These are phyloP conservation scores for Perkinsela sp. DNA, from an alignment of 208 protist species.

Conservation along the genomic window DNA sequence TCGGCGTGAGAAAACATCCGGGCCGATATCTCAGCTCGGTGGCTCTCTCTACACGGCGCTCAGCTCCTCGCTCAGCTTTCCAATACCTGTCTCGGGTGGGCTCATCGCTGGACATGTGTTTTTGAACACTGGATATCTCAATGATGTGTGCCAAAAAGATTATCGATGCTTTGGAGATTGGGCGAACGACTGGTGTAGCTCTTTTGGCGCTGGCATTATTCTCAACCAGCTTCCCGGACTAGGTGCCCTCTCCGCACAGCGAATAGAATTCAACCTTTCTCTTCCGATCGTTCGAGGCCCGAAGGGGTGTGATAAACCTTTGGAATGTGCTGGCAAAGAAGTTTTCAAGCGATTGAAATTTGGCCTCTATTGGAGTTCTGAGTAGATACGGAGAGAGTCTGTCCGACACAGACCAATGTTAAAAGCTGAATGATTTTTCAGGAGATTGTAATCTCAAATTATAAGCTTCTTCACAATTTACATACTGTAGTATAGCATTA, in stretches of 20 bases:
- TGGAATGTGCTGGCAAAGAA: not conserved
- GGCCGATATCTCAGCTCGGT: not conserved
- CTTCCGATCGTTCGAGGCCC: not conserved
- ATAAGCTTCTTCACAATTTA: no score
- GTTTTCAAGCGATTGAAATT: not conserved
- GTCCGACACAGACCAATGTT: no score
- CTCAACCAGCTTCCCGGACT: not conserved
- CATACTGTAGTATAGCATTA: no score
- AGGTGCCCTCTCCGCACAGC: not conserved
- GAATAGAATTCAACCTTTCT: not conserved
- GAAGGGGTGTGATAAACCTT: no score
- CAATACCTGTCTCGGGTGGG: not conserved
- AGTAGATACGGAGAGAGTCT: no score
- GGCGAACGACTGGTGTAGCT: not conserved
- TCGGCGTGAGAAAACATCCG: not conserved
- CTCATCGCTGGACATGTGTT: not conserved
- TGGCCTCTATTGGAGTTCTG: not conserved
- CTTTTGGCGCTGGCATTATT: not conserved
- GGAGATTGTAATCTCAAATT: no score
- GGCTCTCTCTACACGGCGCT: not conserved
- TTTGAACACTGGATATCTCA: not conserved
- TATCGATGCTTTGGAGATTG: not conserved
- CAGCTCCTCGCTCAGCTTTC: not conserved
- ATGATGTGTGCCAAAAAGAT: not conserved
- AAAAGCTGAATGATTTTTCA: no score